Evolutionary conservation across 129 eudicot species (phyloP), one percentile per base, ranked within the genome.

Genomic region (Pseudognaphalium luteoalbum): DNA sequence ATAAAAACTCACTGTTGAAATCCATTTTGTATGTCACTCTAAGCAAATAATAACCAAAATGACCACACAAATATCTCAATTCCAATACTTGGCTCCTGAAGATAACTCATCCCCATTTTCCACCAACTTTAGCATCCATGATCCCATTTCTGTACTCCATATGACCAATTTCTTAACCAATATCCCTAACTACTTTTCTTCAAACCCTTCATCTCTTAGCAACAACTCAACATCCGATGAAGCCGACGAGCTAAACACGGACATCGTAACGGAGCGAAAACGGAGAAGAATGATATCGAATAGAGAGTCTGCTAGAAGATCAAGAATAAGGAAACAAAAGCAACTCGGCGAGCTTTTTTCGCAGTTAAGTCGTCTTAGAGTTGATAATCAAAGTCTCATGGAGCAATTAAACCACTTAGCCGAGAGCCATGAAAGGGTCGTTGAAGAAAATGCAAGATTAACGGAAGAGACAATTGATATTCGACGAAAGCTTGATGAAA

Each of bases 201-300:
- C 90, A 8, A 75, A 75, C 30, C 62, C 84, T 42, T 67, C 86
- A n/a, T 79, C 80, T 74, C 60, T 81, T 6, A 86, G 87, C 85
- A 86, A 76, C 80, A 89, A 82, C 85, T 84, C 91, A 1, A 84
- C 91, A 37, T 89, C 96, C 8, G 96, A 87, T 35, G 96, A 89
- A 70, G 86, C 84, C 7, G 91, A 86, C 4, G 95, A 89, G 60
- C 86, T 67, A 21, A 79, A 72, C 32, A 67, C 7, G 21, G 57
- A 47, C 64, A 52, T 85, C 54, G 81, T 89, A 11, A 82, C 81
- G 30, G 89, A 89, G 74, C 79, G 96, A 37, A 86, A 72, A 75
- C 85, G 84, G 4, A 84, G 96, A 73, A 84, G 96, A 68, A 89
- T 86, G 91, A 82, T 89, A 47, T 89, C 96, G 0, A 89, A 89